Evolutionary conservation across 768 basidiomycete genomes (phyloP), one percentile per base, ranked within the genome.

Genomic region (Amanita jacksonii): DNA sequence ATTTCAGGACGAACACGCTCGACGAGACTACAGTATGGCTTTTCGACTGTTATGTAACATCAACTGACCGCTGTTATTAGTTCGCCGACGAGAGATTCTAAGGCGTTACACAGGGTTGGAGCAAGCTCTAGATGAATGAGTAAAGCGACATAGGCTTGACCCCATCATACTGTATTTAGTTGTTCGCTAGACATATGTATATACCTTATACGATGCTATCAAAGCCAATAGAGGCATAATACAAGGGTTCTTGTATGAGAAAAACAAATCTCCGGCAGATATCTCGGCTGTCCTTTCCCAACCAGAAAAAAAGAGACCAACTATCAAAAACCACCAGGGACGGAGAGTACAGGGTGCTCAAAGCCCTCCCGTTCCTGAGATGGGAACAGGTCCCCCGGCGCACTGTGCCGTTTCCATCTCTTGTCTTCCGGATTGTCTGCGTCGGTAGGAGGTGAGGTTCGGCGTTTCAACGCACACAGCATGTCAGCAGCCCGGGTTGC

Each of bases 1-100:
- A 53, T 60, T 68, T 44, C 65, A 69, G 43, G 81, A 85, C 47
- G 77, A 83, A 45, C 65, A 82, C 50, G 65, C 73, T 36, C 70
- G 74, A 33, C 56, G 69, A 38, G 84, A 88, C 52, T 85, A 85
- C 54, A 66, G 85, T 82, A 54, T 54, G 81, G 45, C 27, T 36
- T 16, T 34, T 9, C 4, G 24, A 10, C 7, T 38, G 12, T 38
- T 23, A 19, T 28, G 10, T 22, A 5, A 16, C 18, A 20, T 24
- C 8, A 10, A 23, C 27, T 28, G 20, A 37, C 19, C 10, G 19
- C 30, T 6, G 25, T 31, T 9, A 16, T 5, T 19, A 45, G 44
- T 38, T 2, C 35, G 44, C 12, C 44, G 44, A 15, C 36, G 35
- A 27, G 44, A 45, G 20, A 45, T 45, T 45, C 20, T 45, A 20